Base-by-base conservation (phyloP, 371 early-diverging fungal genomes). In the Umbelopsis sp. region DNA sequence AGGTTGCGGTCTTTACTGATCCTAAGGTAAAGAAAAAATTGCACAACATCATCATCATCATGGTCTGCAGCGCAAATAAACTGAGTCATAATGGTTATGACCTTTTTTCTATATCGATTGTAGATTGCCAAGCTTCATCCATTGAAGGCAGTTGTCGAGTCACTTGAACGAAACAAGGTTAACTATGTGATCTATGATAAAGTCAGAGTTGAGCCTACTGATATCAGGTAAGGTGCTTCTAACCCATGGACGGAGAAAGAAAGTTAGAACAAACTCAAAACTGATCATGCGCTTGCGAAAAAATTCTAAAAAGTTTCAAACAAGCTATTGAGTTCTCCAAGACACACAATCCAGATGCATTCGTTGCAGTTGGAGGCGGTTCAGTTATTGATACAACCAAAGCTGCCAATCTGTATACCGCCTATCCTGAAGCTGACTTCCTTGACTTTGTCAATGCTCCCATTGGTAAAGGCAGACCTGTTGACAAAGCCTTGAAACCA, bases 361-460 rank as follows among this genome's bases (percentile, higher is more conserved):
- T 93, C 72, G 85, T 96, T n/a, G 96, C 96, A 20, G 94, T 96
- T 6, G 96, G 96, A 65, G 96, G 96, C 67, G 96, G 96, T n/a
- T 94, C 94, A 2, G 92, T 92, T 37, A 95, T 96, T 69, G 96
- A 96, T 73, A 96, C 96, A 11, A 86, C 94, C 68, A 96, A 96
- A 77, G 96, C 94, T 37, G 96, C 95, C 50, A 95, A 93, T 73
- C 80, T 96, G 76, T 95, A 94, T 76, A 82, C 87, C 37, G 81
- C 88, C 50, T 93, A 93, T 74, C 92, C 92, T 14, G 91, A 95
- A 16, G 93, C 91, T 5, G 94, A 94, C 53, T 88, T 96, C 53
- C 76, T 95, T 72, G 96, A 95, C 74, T 96, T 96, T 78, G 96
- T 96, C 69, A 96, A 96, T 74, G 92, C 94, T 0, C 96, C 96